phyloP scores from a whole-genome alignment of 208 protist species.

The Trypanosoma mega region DNA sequence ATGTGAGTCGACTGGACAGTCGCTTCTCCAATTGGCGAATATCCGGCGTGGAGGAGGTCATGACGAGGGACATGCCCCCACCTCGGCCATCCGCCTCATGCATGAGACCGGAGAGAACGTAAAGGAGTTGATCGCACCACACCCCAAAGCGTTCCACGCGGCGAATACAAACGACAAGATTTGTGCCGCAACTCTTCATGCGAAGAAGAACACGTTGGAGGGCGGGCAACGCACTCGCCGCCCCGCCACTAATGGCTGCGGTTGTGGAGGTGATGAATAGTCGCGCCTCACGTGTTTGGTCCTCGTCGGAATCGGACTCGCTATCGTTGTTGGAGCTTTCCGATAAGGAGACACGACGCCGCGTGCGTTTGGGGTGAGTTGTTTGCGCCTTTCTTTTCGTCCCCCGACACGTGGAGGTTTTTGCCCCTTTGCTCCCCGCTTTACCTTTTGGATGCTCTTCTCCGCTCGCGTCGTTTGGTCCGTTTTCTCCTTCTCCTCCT shows the following conservation, averaged over 20 bases:
- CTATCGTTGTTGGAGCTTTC: too few species aligned
- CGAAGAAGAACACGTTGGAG: slow-evolving; percentile 74
- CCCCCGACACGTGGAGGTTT: too few species aligned
- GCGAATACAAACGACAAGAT: slow-evolving; percentile 72
- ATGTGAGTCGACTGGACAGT: slow-evolving; percentile 80
- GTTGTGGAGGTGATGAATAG: slow-evolving; percentile 62
- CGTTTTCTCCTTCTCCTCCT: neutral
- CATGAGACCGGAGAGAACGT: slow-evolving; percentile 85
- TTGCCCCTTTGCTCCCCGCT: neutral
- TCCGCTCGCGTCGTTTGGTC: neutral
- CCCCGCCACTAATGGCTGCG: slow-evolving; percentile 50
- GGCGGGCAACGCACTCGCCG: slow-evolving; percentile 63
- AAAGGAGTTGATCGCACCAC: slow-evolving; percentile 82
- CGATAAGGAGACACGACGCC: too few species aligned
- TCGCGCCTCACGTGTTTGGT: slow-evolving; percentile 22
- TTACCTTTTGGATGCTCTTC: slow-evolving; percentile 3
- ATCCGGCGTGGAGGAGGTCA: slow-evolving; percentile 68
- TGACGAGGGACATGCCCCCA: slow-evolving; percentile 64
- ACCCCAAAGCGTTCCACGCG: slow-evolving; percentile 76
- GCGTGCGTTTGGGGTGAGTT: too few species aligned
- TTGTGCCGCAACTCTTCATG: slow-evolving; percentile 60
- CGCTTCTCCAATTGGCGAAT: slow-evolving; percentile 80
- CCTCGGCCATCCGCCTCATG: slow-evolving; percentile 63
- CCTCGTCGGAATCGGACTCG: too few species aligned
- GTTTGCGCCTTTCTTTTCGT: too few species aligned